Base-by-base conservation (phyloP, 2,329 filamentous ascomycete species). In the Trichophyton mentagrophytes region DNA sequence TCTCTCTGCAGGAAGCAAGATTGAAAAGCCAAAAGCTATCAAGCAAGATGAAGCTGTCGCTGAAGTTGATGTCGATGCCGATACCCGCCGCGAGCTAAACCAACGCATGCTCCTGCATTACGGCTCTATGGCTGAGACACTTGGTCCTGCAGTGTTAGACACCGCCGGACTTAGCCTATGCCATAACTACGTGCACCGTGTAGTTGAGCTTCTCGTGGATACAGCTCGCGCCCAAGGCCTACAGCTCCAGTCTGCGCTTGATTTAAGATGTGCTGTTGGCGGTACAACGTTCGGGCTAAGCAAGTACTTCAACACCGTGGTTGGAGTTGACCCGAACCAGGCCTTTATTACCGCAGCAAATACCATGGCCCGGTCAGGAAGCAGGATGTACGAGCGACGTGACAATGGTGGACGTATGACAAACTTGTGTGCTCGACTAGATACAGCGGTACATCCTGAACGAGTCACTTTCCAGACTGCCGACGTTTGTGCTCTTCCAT, bases 31-130 rank as follows among this genome's bases (percentile, higher is more conserved):
- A 25, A 53, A 15, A 25, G 22, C 11, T 15, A 25, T 13, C 5
- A 30, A 15, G 13, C 22, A n/a, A n/a, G 27, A 53, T 25, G 49
- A n/a, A 25, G 22, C 22, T 25, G 49, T 22, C 4, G 22, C 49
- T 15, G 49, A 53, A 30, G 22, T 30, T 53, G 49, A 53, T 3
- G 22, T 33, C 8, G 49, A 53, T 30, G 22, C 20, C 22, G 13
- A 53, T 27, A 53, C 49, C 49, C 49, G 49, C 22, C 49, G 49
- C 6, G 49, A 53, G 25, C 49, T 53, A 3, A 25, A 53, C 27
- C 49, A 53, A 33, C 49, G 49, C 49, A 53, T 53, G 49, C 49
- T 53, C 27, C 8, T 53, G n/a, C 49, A 53, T 30, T 53, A 53
- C 8, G 49, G 49, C n/a, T n/a, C 49, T 15, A 20, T 53, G 17